Evolutionary conservation across 2,329 filamentous ascomycete species (phyloP), one percentile per base, ranked within the genome.

Genomic region (Teratosphaeria gauchensis): DNA sequence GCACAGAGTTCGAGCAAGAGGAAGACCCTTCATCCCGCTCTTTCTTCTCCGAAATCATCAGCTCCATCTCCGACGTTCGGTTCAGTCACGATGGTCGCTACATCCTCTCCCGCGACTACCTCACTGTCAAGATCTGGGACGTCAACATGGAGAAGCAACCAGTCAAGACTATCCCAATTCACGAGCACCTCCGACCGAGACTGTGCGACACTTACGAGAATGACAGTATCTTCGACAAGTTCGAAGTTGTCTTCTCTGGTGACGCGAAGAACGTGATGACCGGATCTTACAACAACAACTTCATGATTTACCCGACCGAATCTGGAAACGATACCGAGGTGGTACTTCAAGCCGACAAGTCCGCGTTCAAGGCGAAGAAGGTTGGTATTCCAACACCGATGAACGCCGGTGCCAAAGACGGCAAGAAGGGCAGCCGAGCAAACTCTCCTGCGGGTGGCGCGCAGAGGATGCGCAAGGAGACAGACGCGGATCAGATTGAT

Each of bases 251-350:
- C 56, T 99, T 99, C 78, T 97, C 92, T 1, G 94, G 94, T 28
- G 92, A 97, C 74, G 90, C 91, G 46, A 95, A 96, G 82, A 97
- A 99, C 68, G 94, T 97, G 65, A 99, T 99, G 94, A 99, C 94
- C 5, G 94, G 94, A 68, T 96, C 91, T 73, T 99, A 99, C 81
- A 99, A 99, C 82, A 99, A 99, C 80, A 99, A 99, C 79, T 97
- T 99, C 81, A 99, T 99, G 94, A 99, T 99, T 71, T 99, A 97
- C 74, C 94, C 94, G 4, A 94, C 92, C 30, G 92, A 97, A 69
- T 89, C 92, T 6, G 90, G 92, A 65, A 95, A 95, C 77, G 94
- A 99, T 73, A 92, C 92, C 2, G 94, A 99, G 75, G 92, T 99
- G 54, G 94, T 99, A 53, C 80, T 99, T 59, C 94, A 99, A 75